phyloP scores from a whole-genome alignment of 805 yeast species.

The Priceomyces medius region DNA sequence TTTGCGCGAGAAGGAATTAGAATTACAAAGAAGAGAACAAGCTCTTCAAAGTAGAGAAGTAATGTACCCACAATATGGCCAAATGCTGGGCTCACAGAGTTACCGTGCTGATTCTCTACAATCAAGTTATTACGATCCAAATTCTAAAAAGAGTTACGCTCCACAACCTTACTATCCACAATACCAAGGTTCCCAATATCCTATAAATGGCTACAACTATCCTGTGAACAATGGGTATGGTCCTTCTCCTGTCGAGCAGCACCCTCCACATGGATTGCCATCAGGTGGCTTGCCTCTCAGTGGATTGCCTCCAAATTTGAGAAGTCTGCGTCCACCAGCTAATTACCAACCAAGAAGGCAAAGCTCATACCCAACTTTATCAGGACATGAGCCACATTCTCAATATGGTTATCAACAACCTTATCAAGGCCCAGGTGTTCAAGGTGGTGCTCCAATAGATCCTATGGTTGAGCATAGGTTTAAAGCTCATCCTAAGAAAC shows the following conservation, averaged over 20 bases:
- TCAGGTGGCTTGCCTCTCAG: constrained; percentile 26
- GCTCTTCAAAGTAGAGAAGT: constrained; percentile 17
- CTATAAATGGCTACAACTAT: not conserved
- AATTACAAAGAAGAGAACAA: constrained; percentile 26
- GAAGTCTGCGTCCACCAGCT: constrained; percentile 14
- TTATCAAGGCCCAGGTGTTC: constrained; percentile 8
- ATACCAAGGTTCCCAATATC: constrained; percentile 2
- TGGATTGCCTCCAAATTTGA: constrained; percentile 24
- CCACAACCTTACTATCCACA: constrained; percentile 4
- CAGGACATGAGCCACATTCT: constrained; percentile 9
- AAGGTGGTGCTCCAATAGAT: constrained; percentile 26
- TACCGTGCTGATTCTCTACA: not conserved
- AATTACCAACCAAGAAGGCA: constrained; percentile 10
- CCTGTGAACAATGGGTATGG: constrained; percentile 4
- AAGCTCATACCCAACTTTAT: constrained; percentile 14
- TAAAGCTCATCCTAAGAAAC: constrained; percentile 25
- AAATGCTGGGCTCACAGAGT: constrained; percentile 10
- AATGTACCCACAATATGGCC: constrained; percentile 1
- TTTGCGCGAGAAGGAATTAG: constrained; percentile 22
- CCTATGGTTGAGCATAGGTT: constrained; percentile 25
- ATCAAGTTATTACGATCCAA: not conserved
- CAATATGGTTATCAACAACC: constrained; percentile 9
- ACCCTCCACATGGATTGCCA: constrained; percentile 33
- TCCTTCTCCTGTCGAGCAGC: constrained; percentile 22
- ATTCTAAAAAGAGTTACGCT: constrained; percentile 4